Evolutionary conservation across 352 stramenopile genomes (phyloP), one percentile per base, ranked within the genome.

Genomic region (Phytophthora nicotianae): DNA sequence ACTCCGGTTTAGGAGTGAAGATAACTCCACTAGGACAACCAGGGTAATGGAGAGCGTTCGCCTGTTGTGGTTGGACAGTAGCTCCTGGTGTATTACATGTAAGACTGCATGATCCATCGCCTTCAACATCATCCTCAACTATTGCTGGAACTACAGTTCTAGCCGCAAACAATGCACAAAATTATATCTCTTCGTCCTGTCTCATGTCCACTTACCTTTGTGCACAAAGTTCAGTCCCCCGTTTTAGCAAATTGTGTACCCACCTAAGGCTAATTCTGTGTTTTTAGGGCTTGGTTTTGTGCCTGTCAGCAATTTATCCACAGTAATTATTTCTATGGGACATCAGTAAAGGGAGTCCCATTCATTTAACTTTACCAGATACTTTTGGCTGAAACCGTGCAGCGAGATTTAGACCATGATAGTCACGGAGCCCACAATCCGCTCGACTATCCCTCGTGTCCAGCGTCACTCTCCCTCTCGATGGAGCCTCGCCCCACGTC

Each of bases 361-460:
- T 32, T 5, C 8, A 8, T 35, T 3, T 35, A 35, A 35, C 13
- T 35, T 9, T 13, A 35, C 29, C 32, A n/a, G 51, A 50, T 47
- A 27, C 43, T 29, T n/a, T 14, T 6, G 20, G 24, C 27, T 29
- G 14, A 49, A 37, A 35, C 45, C 50, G 50, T 62, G 42, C 50
- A 67, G 6, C 59, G 59, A 62, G 51, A 66, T 24, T 11, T 43
- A 21, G n/a, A 23, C 16, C 46, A 67, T 56, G 50, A 68, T 68
- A 57, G 60, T 48, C 27, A 27, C 19, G 29, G 52, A 67, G 59
- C 43, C 29, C 41, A 60, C 33, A 65, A 66, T 40, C 52, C 45
- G 42, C 7, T 55, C 45, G 53, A 53, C 60, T 58, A 63, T 63
- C 51, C 59, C 58, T 37, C 32, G 4, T 35, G 29, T 4, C 4